Evolutionary conservation across 768 basidiomycete species (phyloP).

Genomic region (Pulveroboletus ravenelii): DNA sequence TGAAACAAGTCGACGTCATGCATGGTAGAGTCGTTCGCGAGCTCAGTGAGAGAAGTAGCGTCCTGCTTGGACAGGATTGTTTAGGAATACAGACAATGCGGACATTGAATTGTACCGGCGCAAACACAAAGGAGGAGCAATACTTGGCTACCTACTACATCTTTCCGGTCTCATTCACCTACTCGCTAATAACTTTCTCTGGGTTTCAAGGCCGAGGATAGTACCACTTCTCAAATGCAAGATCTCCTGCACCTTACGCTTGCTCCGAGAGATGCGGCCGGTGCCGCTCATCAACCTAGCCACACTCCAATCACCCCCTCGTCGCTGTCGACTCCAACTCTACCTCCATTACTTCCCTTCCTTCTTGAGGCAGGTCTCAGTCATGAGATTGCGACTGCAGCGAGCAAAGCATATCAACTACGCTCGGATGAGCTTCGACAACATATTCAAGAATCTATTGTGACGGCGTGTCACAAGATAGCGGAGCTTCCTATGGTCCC

Average conservation of each 20-base stretch:
- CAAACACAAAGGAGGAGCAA: no score
- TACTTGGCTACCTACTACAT: no score
- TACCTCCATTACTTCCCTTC: not conserved
- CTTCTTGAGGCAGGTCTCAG: not conserved
- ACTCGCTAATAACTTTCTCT: not conserved
- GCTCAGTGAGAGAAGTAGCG: not conserved
- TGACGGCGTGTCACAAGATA: not conserved
- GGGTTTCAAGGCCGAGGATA: not conserved
- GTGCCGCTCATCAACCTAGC: not conserved
- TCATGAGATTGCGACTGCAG: not conserved
- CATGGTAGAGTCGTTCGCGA: not conserved
- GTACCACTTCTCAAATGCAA: not conserved
- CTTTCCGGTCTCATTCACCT: not conserved
- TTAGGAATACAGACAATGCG: constrained; percentile 7
- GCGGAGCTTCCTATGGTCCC: not conserved
- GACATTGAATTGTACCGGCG: constrained; percentile 4
- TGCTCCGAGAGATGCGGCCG: not conserved
- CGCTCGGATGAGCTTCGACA: not conserved
- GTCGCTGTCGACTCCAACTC: not conserved
- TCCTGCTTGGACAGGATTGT: no score
- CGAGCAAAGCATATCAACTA: not conserved
- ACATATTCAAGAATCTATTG: not conserved
- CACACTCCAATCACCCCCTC: not conserved
- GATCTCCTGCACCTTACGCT: not conserved
- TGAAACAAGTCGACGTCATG: constrained; percentile 1